Evolutionary conservation across 352 stramenopile genomes (phyloP).

Genomic region (Pythium chondricola): DNA sequence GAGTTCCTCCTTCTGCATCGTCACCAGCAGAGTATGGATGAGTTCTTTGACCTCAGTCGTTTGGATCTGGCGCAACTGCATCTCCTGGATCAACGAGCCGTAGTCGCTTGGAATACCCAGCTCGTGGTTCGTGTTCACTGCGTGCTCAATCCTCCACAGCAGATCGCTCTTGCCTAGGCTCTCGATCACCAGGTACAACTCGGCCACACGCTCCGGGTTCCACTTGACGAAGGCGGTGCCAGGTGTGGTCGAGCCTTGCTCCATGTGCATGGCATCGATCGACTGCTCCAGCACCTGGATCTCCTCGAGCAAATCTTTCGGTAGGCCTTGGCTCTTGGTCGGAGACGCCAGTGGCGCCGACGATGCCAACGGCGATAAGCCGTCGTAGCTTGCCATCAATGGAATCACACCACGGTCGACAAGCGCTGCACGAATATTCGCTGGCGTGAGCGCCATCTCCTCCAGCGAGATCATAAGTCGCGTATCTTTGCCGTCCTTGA

Average conservation of each 20-base stretch:
- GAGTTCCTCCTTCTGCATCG: conserved; percentile 59
- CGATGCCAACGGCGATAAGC: neutral
- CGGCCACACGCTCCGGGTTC: conserved; percentile 62
- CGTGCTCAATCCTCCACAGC: conserved; percentile 70
- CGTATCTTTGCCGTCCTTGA: conserved; percentile 47
- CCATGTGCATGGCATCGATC: conserved; percentile 30
- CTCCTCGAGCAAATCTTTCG: conserved; percentile 47
- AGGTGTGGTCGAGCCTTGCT: neutral
- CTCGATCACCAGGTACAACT: conserved; percentile 58
- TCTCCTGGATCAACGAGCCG: conserved; percentile 36
- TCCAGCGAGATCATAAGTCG: conserved; percentile 53
- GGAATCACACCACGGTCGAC: conserved; percentile 68
- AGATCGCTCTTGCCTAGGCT: conserved; percentile 62
- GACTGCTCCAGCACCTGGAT: conserved; percentile 46
- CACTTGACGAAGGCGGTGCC: conserved; percentile 22
- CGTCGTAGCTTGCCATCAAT: conserved; percentile 18
- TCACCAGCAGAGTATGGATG: conserved; percentile 39
- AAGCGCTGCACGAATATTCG: conserved; percentile 52
- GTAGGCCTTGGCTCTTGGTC: conserved; percentile 18
- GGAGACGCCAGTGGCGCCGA: neutral
- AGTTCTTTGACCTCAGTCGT: conserved; percentile 58
- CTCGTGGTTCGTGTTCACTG: conserved; percentile 51
- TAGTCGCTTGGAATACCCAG: conserved; percentile 44
- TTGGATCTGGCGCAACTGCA: conserved; percentile 44
- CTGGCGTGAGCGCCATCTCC: conserved; percentile 48